phyloP scores from a whole-genome alignment of 2,329 filamentous ascomycete genomes.

The Pseudogymnoascus sp. region DNA sequence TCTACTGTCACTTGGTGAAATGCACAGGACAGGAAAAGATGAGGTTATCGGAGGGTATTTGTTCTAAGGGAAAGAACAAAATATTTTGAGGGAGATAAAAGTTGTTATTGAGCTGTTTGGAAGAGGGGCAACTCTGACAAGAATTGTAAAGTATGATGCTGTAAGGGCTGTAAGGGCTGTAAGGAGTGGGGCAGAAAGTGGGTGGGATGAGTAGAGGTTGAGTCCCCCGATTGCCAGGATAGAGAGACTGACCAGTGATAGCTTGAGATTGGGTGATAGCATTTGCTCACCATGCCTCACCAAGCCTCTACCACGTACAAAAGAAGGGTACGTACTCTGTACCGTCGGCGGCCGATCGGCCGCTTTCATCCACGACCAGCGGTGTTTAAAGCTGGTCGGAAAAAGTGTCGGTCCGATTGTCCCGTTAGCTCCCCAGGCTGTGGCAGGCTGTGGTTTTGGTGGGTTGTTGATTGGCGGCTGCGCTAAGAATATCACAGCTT shows the following conservation, averaged over 20 bases:
- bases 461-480: not conserved
- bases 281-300: not conserved
- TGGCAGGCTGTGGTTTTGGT: not conserved
- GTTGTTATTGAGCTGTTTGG: not conserved
- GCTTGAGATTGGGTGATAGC: not conserved
- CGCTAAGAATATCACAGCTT: slow-evolving; percentile 1
- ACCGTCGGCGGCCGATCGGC: slow-evolving; percentile 2
- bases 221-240: not conserved
- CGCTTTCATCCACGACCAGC: not conserved
- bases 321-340: not conserved
- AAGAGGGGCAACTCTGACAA: not conserved
- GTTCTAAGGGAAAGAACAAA: not conserved
- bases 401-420: not conserved
- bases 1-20: not conserved
- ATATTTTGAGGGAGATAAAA: not conserved
- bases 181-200: slow-evolving; percentile 14
- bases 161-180: not conserved
- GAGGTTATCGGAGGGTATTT: not conserved
- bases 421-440: not conserved
- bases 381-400: not conserved
- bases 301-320: not conserved
- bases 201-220: slow-evolving; percentile 6
- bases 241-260: not conserved
- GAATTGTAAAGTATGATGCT: slow-evolving; percentile 8
- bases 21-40: not conserved